Evolutionary conservation across 2,329 filamentous ascomycete species (phyloP).

Genomic region (Alternaria novae-zelandiae): DNA sequence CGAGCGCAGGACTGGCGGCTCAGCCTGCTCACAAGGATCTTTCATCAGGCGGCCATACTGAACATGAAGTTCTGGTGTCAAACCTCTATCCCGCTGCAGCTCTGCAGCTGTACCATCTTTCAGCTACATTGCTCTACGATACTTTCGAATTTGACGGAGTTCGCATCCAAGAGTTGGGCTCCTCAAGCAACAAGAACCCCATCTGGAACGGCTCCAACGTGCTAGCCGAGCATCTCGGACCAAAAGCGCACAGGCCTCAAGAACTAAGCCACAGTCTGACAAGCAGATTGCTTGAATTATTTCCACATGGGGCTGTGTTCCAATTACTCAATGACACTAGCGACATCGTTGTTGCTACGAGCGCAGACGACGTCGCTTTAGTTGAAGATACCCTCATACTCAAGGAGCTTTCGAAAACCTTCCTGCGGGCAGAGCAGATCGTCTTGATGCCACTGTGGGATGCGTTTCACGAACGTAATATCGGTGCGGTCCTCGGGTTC

Average conservation of each 20-base stretch:
- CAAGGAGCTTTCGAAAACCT: slow-evolving; percentile 1
- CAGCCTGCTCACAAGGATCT: background rate
- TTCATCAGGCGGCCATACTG: background rate
- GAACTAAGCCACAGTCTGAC: background rate
- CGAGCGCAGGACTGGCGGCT: background rate
- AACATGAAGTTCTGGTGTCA: slow-evolving; percentile 1
- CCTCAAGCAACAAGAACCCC: slow-evolving; percentile 5
- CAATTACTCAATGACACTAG: background rate
- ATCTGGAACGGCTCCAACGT: slow-evolving; percentile 10
- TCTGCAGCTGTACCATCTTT: slow-evolving; percentile 5
- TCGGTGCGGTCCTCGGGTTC: slow-evolving; percentile 8
- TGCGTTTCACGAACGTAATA: slow-evolving; percentile 9
- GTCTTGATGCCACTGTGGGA: slow-evolving; percentile 11
- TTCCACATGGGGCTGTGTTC: slow-evolving; percentile 7
- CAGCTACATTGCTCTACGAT: slow-evolving; percentile 4
- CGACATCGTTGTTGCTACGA: slow-evolving; percentile 7
- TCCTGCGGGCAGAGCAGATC: slow-evolving; percentile 2
- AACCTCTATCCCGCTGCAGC: slow-evolving; percentile 5
- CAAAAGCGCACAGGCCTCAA: background rate
- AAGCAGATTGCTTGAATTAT: background rate
- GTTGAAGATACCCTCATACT: background rate
- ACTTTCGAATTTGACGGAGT: slow-evolving; percentile 12
- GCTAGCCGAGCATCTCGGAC: slow-evolving; percentile 5
- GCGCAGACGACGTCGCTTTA: background rate
- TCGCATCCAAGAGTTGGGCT: slow-evolving; percentile 7